Conservation (phyloP, 352 stramenopile species). For the Thalassiosira mediterranea region DNA sequence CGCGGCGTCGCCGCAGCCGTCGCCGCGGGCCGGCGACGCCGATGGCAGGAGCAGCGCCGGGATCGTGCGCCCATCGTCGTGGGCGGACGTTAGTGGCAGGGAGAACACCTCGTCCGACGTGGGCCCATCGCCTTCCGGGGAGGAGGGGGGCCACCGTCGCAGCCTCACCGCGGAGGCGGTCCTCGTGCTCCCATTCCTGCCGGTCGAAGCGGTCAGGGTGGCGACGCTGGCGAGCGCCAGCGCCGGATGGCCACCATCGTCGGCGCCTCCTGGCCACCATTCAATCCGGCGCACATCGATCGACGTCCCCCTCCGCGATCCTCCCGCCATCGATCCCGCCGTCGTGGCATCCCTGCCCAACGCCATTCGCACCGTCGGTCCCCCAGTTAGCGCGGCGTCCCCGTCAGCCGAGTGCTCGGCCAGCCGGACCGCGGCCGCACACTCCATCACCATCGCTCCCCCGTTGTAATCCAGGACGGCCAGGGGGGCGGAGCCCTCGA, state of each 20-base stretch:
- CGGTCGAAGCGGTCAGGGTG: background rate
- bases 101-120: background rate
- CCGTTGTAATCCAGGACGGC: slow-evolving; percentile 75
- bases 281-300: background rate
- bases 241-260: background rate
- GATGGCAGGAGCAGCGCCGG: no score
- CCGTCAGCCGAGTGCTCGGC: slow-evolving; percentile 34
- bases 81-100: background rate
- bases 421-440: slow-evolving; percentile 40
- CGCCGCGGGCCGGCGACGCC: background rate
- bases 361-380: background rate
- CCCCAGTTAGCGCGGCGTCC: background rate
- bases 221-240: background rate
- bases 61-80: no score
- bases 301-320: background rate
- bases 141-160: background rate
- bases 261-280: slow-evolving; percentile 1
- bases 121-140: background rate
- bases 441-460: slow-evolving; percentile 68
- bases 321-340: background rate
- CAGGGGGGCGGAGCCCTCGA: slow-evolving; percentile 36
- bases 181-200: background rate
- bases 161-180: background rate
- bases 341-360: slow-evolving; percentile 5
- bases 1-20: background rate